phyloP scores from a whole-genome alignment of 208 protist species.

The Trypanosomatidae sp. region DNA sequence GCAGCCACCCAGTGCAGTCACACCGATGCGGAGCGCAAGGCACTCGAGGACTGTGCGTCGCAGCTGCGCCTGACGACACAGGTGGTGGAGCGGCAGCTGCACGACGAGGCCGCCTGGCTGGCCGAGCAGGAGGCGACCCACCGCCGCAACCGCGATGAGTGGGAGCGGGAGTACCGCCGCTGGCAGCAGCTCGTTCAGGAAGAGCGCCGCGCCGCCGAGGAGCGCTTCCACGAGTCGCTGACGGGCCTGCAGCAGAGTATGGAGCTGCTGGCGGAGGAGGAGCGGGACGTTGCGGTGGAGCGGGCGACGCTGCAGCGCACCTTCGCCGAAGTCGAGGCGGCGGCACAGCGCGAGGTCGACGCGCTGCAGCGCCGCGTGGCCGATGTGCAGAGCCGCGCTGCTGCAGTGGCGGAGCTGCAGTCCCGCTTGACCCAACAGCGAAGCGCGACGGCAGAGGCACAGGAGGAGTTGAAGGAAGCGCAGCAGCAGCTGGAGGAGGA shows the following conservation, averaged over 20 bases:
- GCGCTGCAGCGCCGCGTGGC: constrained; percentile 38
- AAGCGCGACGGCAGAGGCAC: constrained; percentile 30
- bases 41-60: constrained; percentile 38
- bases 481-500: constrained; percentile 50
- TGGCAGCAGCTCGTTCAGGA: constrained; percentile 69
- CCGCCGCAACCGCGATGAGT: constrained; percentile 42
- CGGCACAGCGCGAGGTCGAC: constrained; percentile 37
- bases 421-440: constrained; percentile 34
- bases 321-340: constrained; percentile 31
- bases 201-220: constrained; percentile 52
- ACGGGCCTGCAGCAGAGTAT: constrained; percentile 40
- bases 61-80: constrained; percentile 45
- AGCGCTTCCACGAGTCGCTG: constrained; percentile 52
- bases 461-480: constrained; percentile 31
- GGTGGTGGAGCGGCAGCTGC: constrained; percentile 57
- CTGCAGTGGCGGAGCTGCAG: constrained; percentile 27
- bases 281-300: constrained; percentile 45
- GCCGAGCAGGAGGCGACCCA: constrained; percentile 57
- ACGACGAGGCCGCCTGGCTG: constrained; percentile 64
- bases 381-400: constrained; percentile 47
- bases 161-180: constrained; percentile 72
- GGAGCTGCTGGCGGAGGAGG: constrained; percentile 47
- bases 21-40: constrained; percentile 43
- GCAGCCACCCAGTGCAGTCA: constrained; percentile 47
- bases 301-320: constrained; percentile 30